Percentiles rank a stretch among this genome's conserved stretches.
Evolutionary conservation across 768 basidiomycete genomes (phyloP).

Genomic region (Boletus subparvulus): DNA sequence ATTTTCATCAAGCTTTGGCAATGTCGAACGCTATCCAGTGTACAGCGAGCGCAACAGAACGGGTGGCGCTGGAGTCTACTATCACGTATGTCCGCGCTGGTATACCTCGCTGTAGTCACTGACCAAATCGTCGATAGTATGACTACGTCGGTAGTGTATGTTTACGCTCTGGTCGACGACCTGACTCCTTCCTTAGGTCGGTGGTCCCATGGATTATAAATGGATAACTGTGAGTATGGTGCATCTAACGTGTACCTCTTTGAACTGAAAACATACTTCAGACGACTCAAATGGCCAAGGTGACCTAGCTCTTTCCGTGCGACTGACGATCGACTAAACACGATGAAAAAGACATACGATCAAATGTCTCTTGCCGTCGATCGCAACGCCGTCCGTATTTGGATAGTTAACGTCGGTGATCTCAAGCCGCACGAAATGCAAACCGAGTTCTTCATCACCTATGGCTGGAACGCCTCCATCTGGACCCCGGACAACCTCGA

Average conservation of each 20-base stretch:
- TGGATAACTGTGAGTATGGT: neutral
- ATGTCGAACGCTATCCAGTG: neutral
- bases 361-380: neutral
- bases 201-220: neutral
- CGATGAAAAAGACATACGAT: neutral
- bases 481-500: slow-evolving; percentile 51
- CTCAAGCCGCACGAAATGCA: neutral
- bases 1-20: neutral
- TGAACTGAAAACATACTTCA: neutral
- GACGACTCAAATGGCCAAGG: slow-evolving; percentile 1
- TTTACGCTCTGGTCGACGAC: neutral
- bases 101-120: neutral
- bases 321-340: too few relatives aligned
- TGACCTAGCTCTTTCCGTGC: neutral
- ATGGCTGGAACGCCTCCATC: slow-evolving; percentile 43
- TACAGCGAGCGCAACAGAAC: neutral
- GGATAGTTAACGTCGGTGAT: neutral
- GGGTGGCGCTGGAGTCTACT: slow-evolving; percentile 4
- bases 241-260: neutral
- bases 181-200: neutral
- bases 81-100: neutral
- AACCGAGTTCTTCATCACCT: slow-evolving; percentile 46
- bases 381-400: neutral
- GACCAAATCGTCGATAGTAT: neutral
- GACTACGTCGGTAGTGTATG: neutral